phyloP scores from a whole-genome alignment of 768 basidiomycete species.

The Mycena vitilis region DNA sequence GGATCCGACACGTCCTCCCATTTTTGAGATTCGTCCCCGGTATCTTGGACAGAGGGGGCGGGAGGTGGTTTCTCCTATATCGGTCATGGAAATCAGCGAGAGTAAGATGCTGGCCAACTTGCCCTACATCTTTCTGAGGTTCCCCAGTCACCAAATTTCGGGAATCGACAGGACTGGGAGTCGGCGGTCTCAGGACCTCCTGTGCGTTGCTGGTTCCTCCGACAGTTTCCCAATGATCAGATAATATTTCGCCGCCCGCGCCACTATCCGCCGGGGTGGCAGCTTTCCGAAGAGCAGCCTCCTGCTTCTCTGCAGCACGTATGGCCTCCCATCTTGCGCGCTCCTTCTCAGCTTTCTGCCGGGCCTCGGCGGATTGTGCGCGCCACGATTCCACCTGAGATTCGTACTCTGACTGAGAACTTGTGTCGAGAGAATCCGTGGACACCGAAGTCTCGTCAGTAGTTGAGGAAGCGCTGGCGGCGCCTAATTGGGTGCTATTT shows the following conservation, averaged over 20 bases:
- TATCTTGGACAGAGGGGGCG: constrained; percentile 48
- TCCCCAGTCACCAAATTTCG: constrained; percentile 56
- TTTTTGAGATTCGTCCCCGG: constrained; percentile 63
- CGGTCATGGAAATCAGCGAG: constrained; percentile 11
- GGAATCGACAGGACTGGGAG: constrained; percentile 54
- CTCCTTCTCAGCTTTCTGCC: constrained; percentile 79
- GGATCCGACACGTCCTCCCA: constrained; percentile 82
- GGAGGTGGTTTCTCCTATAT: constrained; percentile 18
- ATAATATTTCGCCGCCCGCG: constrained; percentile 29
- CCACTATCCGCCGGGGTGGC: constrained; percentile 32
- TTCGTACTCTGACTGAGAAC: constrained; percentile 79
- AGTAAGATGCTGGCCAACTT: neutral
- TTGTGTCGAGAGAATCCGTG: constrained; percentile 49
- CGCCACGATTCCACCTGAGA: constrained; percentile 78
- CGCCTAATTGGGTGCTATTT: constrained; percentile 28
- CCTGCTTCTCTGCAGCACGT: constrained; percentile 64
- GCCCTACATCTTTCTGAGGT: constrained; percentile 45
- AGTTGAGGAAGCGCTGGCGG: constrained; percentile 26
- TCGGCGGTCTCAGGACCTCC: constrained; percentile 29
- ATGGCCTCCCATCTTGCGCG: constrained; percentile 79
- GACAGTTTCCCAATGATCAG: constrained; percentile 53
- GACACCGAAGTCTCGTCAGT: constrained; percentile 31
- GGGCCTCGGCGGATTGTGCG: constrained; percentile 75
- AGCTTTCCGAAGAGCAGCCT: constrained; percentile 53
- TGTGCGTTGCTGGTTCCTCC: constrained; percentile 34